Base-by-base conservation (phyloP, 257 asterid genomes). In the Primulina eburnea region DNA sequence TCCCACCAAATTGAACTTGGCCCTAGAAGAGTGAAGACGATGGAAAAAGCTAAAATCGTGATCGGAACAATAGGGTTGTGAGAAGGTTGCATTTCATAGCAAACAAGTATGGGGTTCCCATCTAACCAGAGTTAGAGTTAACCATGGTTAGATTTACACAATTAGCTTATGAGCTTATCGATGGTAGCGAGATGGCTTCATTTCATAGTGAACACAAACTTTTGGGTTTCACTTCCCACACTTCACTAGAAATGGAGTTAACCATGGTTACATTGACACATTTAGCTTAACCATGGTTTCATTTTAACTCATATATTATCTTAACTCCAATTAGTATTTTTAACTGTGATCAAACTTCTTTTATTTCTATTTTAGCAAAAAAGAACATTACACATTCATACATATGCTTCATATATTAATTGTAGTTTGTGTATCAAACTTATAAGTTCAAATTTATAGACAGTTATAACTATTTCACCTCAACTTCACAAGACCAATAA, bases 1-100 rank as follows among this genome's bases (percentile, higher is more conserved):
- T 70, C 81, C 84, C 82, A 69, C 77, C 82, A 80, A 80, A 69
- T 72, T 78, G 80, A 80, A 72, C 78, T 11, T 65, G 71, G 80
- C 76, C 86, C 88, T 70, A 35, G 62, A 3, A 24, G 26, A 24
- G 26, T 1, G 26, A 24, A 32, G 60, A 75, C 70, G 70, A 69
- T 8, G 73, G 52, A 75, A 71, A 78, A 78, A 67, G 78, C 81
- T 63, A 77, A 69, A 64, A 32, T 32, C 71, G 73, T 80, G 77
- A 78, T 67, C 79, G 73, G 62, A 73, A 72, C 70, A 35, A 68
- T 62, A 37, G 69, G 70, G 34, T 62, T 61, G 73, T 61, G 61
- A 67, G 65, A 65, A 76, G 81, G 77, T 64, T 80, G 50, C 81
- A 71, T 72, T 73, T 79, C 26, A 35, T 68, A 73, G 65, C 57